Base-by-base conservation (phyloP, 805 yeast genomes). In the Yarrowia phangngaensis region DNA sequence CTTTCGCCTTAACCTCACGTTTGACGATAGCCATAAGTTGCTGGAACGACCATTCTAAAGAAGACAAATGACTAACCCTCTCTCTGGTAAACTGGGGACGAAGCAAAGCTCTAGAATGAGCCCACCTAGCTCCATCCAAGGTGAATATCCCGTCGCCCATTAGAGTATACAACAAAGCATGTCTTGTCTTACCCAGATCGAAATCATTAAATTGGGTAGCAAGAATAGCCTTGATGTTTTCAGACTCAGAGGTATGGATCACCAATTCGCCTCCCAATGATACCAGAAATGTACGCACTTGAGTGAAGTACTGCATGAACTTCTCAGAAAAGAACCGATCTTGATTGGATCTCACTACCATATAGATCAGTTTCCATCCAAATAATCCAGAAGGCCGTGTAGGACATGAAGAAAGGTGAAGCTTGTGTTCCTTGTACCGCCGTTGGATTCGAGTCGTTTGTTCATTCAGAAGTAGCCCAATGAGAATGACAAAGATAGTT, bases 71-170 rank as follows among this genome's bases (percentile, higher is more conserved):
- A 12, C 60, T 52, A 17, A 65, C 59, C 54, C 63, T 62, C 24
- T 60, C 62, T 2, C 61, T 53, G 27, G 58, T 29, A 52, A 66
- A 66, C 53, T 64, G 67, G 1, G 70, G 70, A 20, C 68, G 56
- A 20, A 66, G 55, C 55, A 66, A 48, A 3, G 64, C 58, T 9
- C 70, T 53, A 6, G 68, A 61, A 40, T 66, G 69, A 28, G 60
- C 57, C 70, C 70, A 66, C 16, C 58, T 60, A 15, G 54, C 55
- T 12, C 67, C 66, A 30, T 60, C 60, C 20, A 61, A 55, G 2
- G 68, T 65, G 55, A 66, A 66, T 31, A 66, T 65, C 1, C 70
- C 70, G 16, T 56, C 55, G 8, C 69, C 69, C 22, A 66, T 52
- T 9, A 64, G 40, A 6, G 63, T 63, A 17, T 35, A 41, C 26